Evolutionary conservation across 202 grass and related monocot genomes (phyloP).

Genomic region (Alloteropsis angusta): DNA sequence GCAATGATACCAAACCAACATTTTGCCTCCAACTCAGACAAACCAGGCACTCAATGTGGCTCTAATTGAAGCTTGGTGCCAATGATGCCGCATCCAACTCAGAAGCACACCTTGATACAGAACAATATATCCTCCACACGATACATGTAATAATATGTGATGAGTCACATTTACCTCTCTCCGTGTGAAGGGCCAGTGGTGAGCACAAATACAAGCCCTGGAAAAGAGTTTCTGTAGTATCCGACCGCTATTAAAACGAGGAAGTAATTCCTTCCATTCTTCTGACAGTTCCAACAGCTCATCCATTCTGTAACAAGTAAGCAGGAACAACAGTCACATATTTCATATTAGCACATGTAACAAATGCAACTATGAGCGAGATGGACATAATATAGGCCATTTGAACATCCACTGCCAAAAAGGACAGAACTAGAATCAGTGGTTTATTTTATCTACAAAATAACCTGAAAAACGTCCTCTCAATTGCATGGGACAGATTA

Average conservation of each 20-base stretch:
- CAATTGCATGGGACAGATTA: not conserved
- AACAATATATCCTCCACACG: not conserved
- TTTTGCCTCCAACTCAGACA: not conserved
- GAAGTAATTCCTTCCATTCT: conserved; percentile 9
- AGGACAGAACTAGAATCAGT: not conserved
- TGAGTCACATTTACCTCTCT: conserved; percentile 14
- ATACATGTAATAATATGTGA: conserved; percentile 21
- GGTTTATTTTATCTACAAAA: conserved; percentile 5
- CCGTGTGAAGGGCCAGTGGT: not conserved
- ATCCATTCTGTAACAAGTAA: conserved; percentile 23
- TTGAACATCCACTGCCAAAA: not conserved
- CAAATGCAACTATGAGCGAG: not conserved
- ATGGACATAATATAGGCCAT: not conserved
- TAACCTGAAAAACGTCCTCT: conserved; percentile 13
- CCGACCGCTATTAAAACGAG: not conserved
- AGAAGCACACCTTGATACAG: not conserved
- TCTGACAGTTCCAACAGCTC: conserved; percentile 11
- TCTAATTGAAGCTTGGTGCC: not conserved
- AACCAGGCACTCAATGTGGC: not conserved
- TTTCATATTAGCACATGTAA: not conserved
- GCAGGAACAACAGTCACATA: not conserved
- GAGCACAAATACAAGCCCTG: not conserved
- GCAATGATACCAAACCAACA: not conserved
- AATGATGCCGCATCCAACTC: not conserved
- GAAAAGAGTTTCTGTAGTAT: not conserved